Conservation (phyloP, 202 grass and related monocot species). For the Hordeum pubiflorum region DNA sequence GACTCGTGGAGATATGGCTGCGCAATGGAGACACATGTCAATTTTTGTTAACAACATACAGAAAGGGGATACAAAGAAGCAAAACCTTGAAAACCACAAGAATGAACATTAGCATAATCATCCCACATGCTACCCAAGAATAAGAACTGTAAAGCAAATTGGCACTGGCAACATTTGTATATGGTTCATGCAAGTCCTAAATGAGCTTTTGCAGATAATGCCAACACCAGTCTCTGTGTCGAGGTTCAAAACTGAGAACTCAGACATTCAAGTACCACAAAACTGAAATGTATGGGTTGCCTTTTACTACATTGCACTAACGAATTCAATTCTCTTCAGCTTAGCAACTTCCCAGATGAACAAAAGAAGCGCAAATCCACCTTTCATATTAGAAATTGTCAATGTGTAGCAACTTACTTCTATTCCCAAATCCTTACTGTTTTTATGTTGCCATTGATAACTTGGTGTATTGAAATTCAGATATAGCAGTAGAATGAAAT, state of each 20-base stretch:
- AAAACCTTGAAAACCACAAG: background rate
- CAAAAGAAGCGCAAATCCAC: background rate
- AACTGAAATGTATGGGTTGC: background rate
- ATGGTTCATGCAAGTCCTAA: background rate
- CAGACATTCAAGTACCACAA: background rate
- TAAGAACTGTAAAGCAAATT: background rate
- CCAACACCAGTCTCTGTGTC: background rate
- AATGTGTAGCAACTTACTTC: background rate
- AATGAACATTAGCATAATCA: background rate
- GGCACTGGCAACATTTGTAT: background rate
- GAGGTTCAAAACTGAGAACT: background rate
- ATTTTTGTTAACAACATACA: background rate
- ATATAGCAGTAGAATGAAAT: conserved; percentile 13
- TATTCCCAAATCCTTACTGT: conserved; percentile 21
- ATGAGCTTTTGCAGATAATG: background rate
- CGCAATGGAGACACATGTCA: background rate
- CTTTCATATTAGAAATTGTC: background rate
- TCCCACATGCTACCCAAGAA: conserved; percentile 11
- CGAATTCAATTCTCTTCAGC: background rate
- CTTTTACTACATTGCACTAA: background rate
- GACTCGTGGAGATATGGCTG: conserved; percentile 98
- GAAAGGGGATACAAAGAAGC: background rate
- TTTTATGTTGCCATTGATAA: conserved; percentile 7
- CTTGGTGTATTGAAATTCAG: conserved; percentile 13
- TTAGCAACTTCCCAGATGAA: conserved; percentile 8